phyloP scores from a whole-genome alignment of 352 stramenopile species.

The Pythium dissimile region DNA sequence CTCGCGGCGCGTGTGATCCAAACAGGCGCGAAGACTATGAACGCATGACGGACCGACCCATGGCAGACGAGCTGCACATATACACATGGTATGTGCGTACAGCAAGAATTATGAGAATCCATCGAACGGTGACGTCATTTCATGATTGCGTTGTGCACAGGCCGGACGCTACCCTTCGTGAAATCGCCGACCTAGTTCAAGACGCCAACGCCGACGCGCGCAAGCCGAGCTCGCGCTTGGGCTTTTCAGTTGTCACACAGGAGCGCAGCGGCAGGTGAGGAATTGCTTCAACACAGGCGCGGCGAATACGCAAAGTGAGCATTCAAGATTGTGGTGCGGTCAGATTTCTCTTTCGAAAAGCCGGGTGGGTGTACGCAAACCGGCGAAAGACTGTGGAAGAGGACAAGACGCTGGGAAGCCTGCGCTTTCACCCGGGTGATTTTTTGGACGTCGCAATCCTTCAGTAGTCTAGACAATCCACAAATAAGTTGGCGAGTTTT shows the following conservation, averaged over 20 bases:
- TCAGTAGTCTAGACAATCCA: neutral
- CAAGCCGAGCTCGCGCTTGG: constrained; percentile 52
- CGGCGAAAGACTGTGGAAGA: constrained; percentile 49
- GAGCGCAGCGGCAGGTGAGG: constrained; percentile 46
- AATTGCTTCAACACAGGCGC: neutral
- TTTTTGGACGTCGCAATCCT: constrained; percentile 52
- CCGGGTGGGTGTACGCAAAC: constrained; percentile 55
- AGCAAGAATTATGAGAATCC: no score
- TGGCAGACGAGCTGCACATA: constrained; percentile 64
- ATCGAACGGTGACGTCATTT: no score
- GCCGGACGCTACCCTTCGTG: constrained; percentile 65
- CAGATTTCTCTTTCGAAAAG: constrained; percentile 57
- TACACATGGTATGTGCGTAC: constrained; percentile 72
- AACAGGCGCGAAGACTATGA: constrained; percentile 59
- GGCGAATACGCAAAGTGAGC: no score
- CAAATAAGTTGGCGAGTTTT: neutral
- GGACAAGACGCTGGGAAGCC: constrained; percentile 56
- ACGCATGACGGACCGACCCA: constrained; percentile 40
- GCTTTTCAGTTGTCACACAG: constrained; percentile 56
- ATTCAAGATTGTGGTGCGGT: neutral
- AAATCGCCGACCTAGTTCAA: constrained; percentile 69
- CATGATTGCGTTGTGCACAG: constrained; percentile 23
- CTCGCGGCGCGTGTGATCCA: neutral
- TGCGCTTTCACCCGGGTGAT: constrained; percentile 64
- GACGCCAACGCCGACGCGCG: constrained; percentile 53